Conservation (phyloP, 208 protist genomes). For the Leishmania lainsoni region DNA sequence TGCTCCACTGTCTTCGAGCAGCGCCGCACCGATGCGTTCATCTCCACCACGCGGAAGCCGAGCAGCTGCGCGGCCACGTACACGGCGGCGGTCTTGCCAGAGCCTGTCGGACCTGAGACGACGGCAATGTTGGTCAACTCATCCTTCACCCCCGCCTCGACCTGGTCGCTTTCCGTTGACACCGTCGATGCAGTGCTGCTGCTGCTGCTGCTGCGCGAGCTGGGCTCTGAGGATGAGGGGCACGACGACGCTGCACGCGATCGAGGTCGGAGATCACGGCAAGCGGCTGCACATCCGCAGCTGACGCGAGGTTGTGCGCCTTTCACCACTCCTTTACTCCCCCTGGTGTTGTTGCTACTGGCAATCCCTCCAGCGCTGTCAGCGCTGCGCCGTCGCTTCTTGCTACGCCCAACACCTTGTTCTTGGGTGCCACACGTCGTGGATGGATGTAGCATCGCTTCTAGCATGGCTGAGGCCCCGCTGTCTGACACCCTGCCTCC, state of each 20-base stretch:
- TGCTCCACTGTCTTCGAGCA: conserved; percentile 72
- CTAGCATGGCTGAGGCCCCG: conserved; percentile 23
- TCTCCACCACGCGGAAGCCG: conserved; percentile 81
- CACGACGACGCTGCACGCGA: neutral
- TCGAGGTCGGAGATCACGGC: neutral
- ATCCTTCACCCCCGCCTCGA: conserved; percentile 27
- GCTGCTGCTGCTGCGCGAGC: conserved; percentile 3
- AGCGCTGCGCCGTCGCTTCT: neutral
- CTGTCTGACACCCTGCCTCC: neutral
- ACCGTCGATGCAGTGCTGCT: conserved; percentile 21
- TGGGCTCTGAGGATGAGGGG: neutral
- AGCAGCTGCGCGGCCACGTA: conserved; percentile 78
- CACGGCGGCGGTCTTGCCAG: conserved; percentile 80
- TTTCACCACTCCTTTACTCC: neutral
- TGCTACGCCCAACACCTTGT: neutral
- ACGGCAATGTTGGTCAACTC: conserved; percentile 86
- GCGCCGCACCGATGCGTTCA: conserved; percentile 76
- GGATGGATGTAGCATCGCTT: conserved; percentile 20
- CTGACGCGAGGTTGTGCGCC: neutral
- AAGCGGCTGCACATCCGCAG: neutral
- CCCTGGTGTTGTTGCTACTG: neutral
- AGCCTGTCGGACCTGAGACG: conserved; percentile 65
- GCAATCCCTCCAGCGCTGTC: neutral
- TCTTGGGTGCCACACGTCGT: neutral
- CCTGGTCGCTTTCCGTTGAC: conserved; percentile 8